Conservation (phyloP, 495 filamentous ascomycete species). For the Parathielavia hyrcaniae region DNA sequence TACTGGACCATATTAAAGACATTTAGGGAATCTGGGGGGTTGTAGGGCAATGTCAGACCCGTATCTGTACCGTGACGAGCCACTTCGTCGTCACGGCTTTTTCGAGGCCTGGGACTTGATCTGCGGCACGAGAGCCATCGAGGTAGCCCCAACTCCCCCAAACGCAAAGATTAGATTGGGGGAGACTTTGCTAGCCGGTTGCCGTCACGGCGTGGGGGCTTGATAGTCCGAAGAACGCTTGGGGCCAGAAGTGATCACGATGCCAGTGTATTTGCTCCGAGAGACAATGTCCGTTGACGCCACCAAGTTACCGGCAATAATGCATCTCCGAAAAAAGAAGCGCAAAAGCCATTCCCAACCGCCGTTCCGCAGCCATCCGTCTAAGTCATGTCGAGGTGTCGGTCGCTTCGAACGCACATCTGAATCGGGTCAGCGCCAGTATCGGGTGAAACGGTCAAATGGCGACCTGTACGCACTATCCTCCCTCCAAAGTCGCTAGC, state of each 20-base stretch:
- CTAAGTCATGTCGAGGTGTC: constrained; percentile 22
- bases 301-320: constrained; percentile 28
- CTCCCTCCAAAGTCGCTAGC: constrained; percentile 18
- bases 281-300: constrained; percentile 36
- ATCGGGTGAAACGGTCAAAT: background rate
- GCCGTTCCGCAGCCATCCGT: constrained; percentile 27
- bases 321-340: constrained; percentile 22
- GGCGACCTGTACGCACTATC: constrained; percentile 22
- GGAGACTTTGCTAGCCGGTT: constrained; percentile 46
- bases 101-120: constrained; percentile 63
- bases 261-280: constrained; percentile 33
- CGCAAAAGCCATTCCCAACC: constrained; percentile 26
- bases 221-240: background rate
- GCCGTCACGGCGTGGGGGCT: constrained; percentile 14
- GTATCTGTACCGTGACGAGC: constrained; percentile 90
- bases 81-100: constrained; percentile 74
- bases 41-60: constrained; percentile 61
- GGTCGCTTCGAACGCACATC: constrained; percentile 26
- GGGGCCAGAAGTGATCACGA: constrained; percentile 24
- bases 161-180: constrained; percentile 44
- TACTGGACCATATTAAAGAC: no score
- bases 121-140: constrained; percentile 51
- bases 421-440: constrained; percentile 13
- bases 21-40: no score
- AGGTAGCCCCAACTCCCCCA: constrained; percentile 50